Evolutionary conservation across 345 rosid species (phyloP).

Genomic region (Aegle marmelos): DNA sequence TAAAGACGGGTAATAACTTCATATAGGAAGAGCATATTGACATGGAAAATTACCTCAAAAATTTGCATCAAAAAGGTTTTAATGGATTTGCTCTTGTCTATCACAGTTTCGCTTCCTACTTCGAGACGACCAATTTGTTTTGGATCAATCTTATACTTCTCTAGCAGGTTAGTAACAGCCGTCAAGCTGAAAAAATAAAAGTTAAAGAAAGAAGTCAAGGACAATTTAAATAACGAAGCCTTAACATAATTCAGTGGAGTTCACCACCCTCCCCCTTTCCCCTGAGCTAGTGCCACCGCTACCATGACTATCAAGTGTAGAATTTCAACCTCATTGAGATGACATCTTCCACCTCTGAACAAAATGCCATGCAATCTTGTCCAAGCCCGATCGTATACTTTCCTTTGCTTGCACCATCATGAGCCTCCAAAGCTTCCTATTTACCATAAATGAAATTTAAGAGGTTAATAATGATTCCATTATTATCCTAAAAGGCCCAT

Average conservation of each 20-base stretch:
- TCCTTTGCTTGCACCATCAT: constrained; percentile 98
- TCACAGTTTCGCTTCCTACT: constrained; percentile 99
- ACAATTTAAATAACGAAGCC: background rate
- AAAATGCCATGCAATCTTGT: constrained; percentile 96
- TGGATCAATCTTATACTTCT: constrained; percentile 87
- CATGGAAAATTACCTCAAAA: constrained; percentile 68
- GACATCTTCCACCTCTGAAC: constrained; percentile 98
- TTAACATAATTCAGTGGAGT: background rate
- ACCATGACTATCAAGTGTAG: background rate
- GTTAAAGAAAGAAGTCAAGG: constrained; percentile 1
- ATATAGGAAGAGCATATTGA: background rate
- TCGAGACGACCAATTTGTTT: constrained; percentile 94
- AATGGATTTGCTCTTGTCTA: constrained; percentile 98
- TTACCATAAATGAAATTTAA: background rate
- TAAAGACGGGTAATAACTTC: background rate
- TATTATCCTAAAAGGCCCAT: background rate
- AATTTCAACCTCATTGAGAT: constrained; percentile 87
- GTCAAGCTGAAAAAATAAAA: constrained; percentile 59
- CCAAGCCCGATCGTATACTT: constrained; percentile 99
- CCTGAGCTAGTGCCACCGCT: background rate
- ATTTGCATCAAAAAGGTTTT: constrained; percentile 98
- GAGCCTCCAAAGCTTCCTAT: constrained; percentile 89
- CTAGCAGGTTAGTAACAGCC: constrained; percentile 83
- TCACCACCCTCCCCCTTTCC: background rate
- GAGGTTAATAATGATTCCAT: background rate